Conservation (phyloP, 2,329 filamentous ascomycete species). For the Didymella keratinophila region DNA sequence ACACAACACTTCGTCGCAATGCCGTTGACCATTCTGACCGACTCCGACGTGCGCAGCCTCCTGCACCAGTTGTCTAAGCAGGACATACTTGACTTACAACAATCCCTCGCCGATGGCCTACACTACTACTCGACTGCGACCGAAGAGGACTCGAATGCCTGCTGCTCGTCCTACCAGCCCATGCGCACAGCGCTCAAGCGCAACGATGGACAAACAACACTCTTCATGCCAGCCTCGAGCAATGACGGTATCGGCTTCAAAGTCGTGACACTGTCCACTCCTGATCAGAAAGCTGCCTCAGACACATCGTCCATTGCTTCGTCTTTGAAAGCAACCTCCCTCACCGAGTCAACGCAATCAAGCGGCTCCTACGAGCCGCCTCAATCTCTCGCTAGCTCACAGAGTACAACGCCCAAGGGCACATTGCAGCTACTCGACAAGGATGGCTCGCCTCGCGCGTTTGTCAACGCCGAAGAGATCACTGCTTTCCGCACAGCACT, state of each 20-base stretch:
- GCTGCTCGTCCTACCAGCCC: constrained; percentile 68
- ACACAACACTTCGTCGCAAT: constrained; percentile 47
- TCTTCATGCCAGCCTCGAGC: constrained; percentile 73
- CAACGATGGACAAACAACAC: constrained; percentile 67
- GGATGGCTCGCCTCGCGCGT: constrained; percentile 64
- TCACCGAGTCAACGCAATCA: constrained; percentile 35
- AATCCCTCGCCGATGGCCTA: constrained; percentile 66
- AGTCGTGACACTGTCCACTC: constrained; percentile 64
- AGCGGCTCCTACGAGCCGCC: constrained; percentile 33
- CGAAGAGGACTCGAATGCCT: constrained; percentile 63
- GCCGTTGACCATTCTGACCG: constrained; percentile 67
- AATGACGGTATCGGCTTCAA: constrained; percentile 69
- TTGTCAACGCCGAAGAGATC: constrained; percentile 72
- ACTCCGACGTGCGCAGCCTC: constrained; percentile 63
- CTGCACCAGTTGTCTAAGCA: constrained; percentile 64
- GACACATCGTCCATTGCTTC: constrained; percentile 45
- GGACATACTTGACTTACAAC: constrained; percentile 65
- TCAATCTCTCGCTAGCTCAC: constrained; percentile 29
- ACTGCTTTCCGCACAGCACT: constrained; percentile 75
- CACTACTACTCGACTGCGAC: constrained; percentile 71
- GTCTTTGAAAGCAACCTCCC: constrained; percentile 42
- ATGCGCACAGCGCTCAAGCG: constrained; percentile 67
- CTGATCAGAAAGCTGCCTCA: constrained; percentile 35
- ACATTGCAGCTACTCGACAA: constrained; percentile 67
- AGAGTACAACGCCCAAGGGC: constrained; percentile 61